Percentiles rank a stretch among this genome's conserved stretches.
Evolutionary conservation across 495 filamentous ascomycete genomes (phyloP).

Genomic region (Hypomontagnella monticulosa): DNA sequence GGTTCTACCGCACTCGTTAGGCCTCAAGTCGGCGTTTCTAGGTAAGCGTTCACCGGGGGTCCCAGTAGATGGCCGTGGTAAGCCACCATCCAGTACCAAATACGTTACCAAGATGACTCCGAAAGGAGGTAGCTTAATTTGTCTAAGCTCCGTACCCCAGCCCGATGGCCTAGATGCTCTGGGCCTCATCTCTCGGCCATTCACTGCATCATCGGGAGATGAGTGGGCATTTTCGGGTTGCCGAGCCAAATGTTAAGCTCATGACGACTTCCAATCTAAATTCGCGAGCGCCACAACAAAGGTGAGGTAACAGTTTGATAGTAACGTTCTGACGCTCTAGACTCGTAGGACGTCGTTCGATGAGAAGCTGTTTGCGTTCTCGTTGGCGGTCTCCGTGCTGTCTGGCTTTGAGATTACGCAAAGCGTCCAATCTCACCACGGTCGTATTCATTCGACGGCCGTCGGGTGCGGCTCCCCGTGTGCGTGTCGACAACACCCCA

Average conservation of each 20-base stretch:
- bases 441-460: slow-evolving; percentile 7
- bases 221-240: slow-evolving; percentile 11
- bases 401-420: not conserved
- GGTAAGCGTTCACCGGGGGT: slow-evolving; percentile 1
- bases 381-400: slow-evolving; percentile 11
- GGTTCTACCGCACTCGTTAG: slow-evolving; percentile 10
- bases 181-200: slow-evolving; percentile 1
- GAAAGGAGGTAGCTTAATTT: slow-evolving; percentile 24
- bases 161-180: slow-evolving; percentile 7
- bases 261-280: slow-evolving; percentile 14
- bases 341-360: slow-evolving; percentile 17
- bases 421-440: not conserved
- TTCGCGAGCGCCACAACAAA: not conserved
- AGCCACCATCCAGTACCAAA: slow-evolving; percentile 10
- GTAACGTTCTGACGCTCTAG: slow-evolving; percentile 15
- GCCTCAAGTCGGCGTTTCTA: slow-evolving; percentile 28
- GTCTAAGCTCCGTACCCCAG: slow-evolving; percentile 18
- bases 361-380: not conserved
- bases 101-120: not conserved
- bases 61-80: slow-evolving; percentile 2
- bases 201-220: slow-evolving; percentile 9
- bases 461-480: slow-evolving; percentile 18
- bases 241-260: slow-evolving; percentile 3
- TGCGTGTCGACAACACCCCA: not conserved
- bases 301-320: not conserved